phyloP scores from a whole-genome alignment of 305 asterid species.

The Rubia peregrina region DNA sequence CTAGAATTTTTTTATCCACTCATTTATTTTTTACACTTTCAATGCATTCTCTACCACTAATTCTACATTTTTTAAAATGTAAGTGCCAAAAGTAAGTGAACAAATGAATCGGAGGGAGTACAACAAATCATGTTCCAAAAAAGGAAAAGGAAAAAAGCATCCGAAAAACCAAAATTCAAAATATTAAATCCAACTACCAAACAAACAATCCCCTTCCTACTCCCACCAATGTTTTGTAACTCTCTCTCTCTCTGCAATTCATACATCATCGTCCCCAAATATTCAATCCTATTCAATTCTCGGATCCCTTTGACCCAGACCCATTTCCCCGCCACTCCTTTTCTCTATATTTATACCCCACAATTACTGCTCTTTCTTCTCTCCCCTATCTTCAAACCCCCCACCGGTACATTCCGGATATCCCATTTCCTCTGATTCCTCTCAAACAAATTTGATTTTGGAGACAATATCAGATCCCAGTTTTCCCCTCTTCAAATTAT shows the following conservation, averaged over 20 bases:
- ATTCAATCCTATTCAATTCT: neutral
- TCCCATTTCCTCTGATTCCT: constrained; percentile 2
- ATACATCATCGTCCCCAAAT: neutral
- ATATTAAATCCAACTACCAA: neutral
- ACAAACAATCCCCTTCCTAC: neutral
- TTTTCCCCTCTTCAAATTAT: neutral
- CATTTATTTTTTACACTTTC: too few relatives aligned
- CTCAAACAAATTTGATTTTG: neutral
- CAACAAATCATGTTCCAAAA: neutral
- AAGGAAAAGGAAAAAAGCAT: neutral
- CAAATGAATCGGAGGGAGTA: too few relatives aligned
- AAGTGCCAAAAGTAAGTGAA: too few relatives aligned
- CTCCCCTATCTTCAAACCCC: neutral
- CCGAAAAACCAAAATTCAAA: neutral
- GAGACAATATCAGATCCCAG: constrained; percentile 1
- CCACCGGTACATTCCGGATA: neutral
- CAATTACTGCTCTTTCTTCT: neutral
- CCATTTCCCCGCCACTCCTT: neutral
- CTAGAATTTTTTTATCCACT: too few relatives aligned
- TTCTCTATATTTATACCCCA: neutral
- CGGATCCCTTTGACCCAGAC: neutral
- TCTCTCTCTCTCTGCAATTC: neutral
- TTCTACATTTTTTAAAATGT: too few relatives aligned
- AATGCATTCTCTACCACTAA: too few relatives aligned
- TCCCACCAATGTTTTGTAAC: neutral